Percentiles rank a stretch among this genome's conserved stretches.
phyloP scores from a whole-genome alignment of 768 basidiomycete species.

The Xerocomellus dryophilus region DNA sequence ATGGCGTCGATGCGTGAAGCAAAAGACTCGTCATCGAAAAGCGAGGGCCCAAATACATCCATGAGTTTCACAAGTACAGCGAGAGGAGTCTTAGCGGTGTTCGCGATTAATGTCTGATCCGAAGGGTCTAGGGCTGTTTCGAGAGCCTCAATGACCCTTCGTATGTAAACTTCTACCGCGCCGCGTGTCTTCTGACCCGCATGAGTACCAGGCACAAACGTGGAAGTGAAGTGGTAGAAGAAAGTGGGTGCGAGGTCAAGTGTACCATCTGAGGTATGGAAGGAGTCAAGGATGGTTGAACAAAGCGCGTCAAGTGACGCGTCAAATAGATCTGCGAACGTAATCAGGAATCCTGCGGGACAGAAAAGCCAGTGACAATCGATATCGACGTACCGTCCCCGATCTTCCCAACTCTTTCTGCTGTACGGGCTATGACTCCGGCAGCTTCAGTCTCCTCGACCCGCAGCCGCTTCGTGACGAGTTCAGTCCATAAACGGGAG shows the following conservation, averaged over 20 bases:
- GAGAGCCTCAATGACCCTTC: slow-evolving; percentile 25
- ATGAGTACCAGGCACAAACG: slow-evolving; percentile 27
- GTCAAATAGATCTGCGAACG: slow-evolving; percentile 42
- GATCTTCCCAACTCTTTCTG: slow-evolving; percentile 42
- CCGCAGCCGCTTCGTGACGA: slow-evolving; percentile 43
- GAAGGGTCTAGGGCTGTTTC: slow-evolving; percentile 11
- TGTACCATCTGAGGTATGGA: neutral
- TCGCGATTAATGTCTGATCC: neutral
- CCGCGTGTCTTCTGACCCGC: slow-evolving; percentile 10
- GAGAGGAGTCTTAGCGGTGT: slow-evolving; percentile 22
- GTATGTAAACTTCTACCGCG: slow-evolving; percentile 16
- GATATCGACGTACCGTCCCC: slow-evolving; percentile 38
- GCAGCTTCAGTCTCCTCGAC: slow-evolving; percentile 46
- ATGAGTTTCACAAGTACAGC: slow-evolving; percentile 40
- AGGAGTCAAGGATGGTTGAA: slow-evolving; percentile 8
- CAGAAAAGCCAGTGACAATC: slow-evolving; percentile 28
- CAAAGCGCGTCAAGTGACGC: slow-evolving; percentile 47
- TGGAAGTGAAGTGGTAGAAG: slow-evolving; percentile 44
- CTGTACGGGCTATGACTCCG: slow-evolving; percentile 40
- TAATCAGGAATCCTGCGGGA: slow-evolving; percentile 19
- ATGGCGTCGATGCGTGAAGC: slow-evolving; percentile 45
- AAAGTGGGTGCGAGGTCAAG: slow-evolving; percentile 40
- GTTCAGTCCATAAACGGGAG: slow-evolving; percentile 46
- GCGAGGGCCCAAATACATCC: slow-evolving; percentile 46
- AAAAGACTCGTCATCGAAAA: slow-evolving; percentile 46